A percentile compares a stretch with the other conserved stretches of the same genome.
These are phyloP conservation scores for Ceratocystis lukuohia DNA, from an alignment of 2,329 filamentous ascomycete genomes.

Conservation along the genomic window DNA sequence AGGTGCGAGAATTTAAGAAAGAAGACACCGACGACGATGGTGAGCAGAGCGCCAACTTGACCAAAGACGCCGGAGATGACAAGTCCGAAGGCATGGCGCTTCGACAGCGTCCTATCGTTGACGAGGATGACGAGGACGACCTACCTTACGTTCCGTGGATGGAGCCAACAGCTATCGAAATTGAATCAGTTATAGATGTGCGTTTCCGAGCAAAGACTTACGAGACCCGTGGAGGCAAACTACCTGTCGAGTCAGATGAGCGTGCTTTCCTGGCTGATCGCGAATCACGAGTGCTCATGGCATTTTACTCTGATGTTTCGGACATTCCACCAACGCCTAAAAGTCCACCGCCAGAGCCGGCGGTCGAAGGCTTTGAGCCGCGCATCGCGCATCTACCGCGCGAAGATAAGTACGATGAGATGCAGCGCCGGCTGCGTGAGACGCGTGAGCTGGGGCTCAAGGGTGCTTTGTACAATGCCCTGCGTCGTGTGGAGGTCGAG, in stretches of 20 bases:
- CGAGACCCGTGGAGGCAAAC: slow-evolving; percentile 40
- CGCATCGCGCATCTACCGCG: slow-evolving; percentile 29
- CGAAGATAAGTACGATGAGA: slow-evolving; percentile 35
- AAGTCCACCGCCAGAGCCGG: slow-evolving; percentile 34
- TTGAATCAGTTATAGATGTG: slow-evolving; percentile 33
- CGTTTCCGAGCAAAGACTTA: slow-evolving; percentile 37
- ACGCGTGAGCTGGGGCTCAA: slow-evolving; percentile 32
- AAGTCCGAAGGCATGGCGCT: slow-evolving; percentile 59
- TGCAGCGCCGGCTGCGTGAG: slow-evolving; percentile 38
- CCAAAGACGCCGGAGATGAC: slow-evolving; percentile 59
- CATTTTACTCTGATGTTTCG: slow-evolving; percentile 39
- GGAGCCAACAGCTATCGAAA: slow-evolving; percentile 35
- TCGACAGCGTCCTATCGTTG: slow-evolving; percentile 40
- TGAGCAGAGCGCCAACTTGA: slow-evolving; percentile 48
- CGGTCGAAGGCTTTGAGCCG: slow-evolving; percentile 21
- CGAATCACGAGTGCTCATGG: slow-evolving; percentile 48
- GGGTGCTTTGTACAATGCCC: slow-evolving; percentile 32
- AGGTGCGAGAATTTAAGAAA: slow-evolving; percentile 57
- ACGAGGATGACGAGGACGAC: slow-evolving; percentile 48
- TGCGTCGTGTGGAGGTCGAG: slow-evolving; percentile 32
- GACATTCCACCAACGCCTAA: slow-evolving; percentile 46
- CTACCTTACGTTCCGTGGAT: slow-evolving; percentile 40
- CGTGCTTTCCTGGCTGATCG: slow-evolving; percentile 42
- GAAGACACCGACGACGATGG: slow-evolving; percentile 52
- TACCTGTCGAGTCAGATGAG: slow-evolving; percentile 40